Evolutionary conservation across 306 rosid species (phyloP).

Genomic region (Crotalaria pallida): DNA sequence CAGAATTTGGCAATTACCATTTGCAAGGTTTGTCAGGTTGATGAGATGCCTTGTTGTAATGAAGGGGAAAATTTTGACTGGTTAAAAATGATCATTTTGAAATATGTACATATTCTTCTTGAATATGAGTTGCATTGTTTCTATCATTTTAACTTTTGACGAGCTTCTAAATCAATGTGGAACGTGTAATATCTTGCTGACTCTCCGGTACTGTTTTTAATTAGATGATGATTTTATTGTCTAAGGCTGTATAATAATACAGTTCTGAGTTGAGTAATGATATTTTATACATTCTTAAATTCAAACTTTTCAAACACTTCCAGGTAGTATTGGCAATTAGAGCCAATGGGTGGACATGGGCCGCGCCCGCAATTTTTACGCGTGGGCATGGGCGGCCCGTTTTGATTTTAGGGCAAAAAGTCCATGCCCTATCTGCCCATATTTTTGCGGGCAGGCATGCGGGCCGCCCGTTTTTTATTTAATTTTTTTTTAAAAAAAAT

Average conservation of each 20-base stretch:
- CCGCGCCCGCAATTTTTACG: no score
- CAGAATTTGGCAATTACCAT: background rate
- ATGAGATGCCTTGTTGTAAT: conserved; percentile 14
- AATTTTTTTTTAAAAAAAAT: no score
- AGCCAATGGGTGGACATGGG: no score
- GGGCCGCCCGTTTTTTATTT: no score
- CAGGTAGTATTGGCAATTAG: no score
- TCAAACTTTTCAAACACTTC: background rate
- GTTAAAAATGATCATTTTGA: conserved; percentile 20
- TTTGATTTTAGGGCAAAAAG: no score
- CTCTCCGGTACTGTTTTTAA: background rate
- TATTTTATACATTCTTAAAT: background rate
- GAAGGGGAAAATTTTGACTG: conserved; percentile 23
- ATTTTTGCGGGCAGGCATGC: no score
- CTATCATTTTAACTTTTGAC: conserved; percentile 13
- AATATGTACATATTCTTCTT: conserved; percentile 23
- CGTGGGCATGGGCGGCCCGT: no score
- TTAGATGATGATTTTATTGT: conserved; percentile 1
- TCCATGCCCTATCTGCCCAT: no score
- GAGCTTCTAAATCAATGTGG: background rate
- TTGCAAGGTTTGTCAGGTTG: conserved; percentile 8
- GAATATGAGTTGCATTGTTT: conserved; percentile 3
- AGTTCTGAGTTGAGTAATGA: conserved; percentile 9
- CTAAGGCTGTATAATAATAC: background rate
- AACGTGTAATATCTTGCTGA: conserved; percentile 1